Conservation (phyloP, 2,329 filamentous ascomycete genomes). For the Trichoderma gracile region DNA sequence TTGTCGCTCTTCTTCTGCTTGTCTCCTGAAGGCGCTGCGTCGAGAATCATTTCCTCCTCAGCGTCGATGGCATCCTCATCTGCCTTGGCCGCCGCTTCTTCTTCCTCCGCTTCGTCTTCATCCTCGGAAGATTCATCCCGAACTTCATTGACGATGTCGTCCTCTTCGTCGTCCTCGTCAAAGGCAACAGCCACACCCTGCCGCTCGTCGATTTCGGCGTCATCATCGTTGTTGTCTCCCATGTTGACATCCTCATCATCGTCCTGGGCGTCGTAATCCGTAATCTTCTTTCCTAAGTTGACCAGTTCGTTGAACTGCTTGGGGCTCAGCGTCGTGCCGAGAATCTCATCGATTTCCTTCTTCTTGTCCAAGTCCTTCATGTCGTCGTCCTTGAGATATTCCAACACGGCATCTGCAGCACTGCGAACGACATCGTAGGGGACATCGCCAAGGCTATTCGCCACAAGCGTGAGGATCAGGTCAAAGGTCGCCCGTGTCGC, state of each 20-base stretch:
- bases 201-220: slow-evolving; percentile 83
- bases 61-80: slow-evolving; percentile 58
- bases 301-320: slow-evolving; percentile 97
- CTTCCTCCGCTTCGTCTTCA: slow-evolving; percentile 67
- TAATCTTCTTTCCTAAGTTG: slow-evolving; percentile 97
- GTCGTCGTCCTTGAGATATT: slow-evolving; percentile 91
- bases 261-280: slow-evolving; percentile 94
- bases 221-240: slow-evolving; percentile 62
- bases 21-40: slow-evolving; percentile 58
- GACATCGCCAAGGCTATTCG: slow-evolving; percentile 86
- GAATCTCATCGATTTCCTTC: slow-evolving; percentile 90
- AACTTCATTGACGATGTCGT: slow-evolving; percentile 77
- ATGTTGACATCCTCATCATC: slow-evolving; percentile 86
- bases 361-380: slow-evolving; percentile 98
- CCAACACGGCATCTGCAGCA: slow-evolving; percentile 87
- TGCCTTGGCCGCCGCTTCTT: slow-evolving; percentile 56
- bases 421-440: slow-evolving; percentile 89
- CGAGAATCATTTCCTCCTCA: slow-evolving; percentile 84
- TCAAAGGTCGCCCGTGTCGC: slow-evolving; percentile 93
- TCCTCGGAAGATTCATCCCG: slow-evolving; percentile 84
- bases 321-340: slow-evolving; percentile 77
- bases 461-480: slow-evolving; percentile 87
- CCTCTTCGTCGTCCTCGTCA: slow-evolving; percentile 84
- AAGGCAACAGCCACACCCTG: slow-evolving; percentile 98
- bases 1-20: slow-evolving; percentile 54